These are phyloP conservation scores for Allium cepa DNA, from an alignment of 106 monocot species.

Conservation along the genomic window DNA sequence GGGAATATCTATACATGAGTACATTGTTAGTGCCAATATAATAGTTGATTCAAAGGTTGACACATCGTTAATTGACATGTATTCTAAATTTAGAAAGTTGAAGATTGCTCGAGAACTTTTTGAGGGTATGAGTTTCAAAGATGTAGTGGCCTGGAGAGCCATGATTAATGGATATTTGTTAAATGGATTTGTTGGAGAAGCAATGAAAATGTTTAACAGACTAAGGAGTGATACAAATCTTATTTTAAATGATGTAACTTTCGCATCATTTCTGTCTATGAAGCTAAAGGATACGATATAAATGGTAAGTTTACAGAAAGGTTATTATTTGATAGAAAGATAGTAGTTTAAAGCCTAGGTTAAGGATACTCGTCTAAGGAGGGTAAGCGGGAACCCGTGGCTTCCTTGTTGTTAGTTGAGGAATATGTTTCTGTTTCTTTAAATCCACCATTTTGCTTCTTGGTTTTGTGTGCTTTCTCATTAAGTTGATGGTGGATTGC, in stretches of 20 bases:
- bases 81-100: constrained; percentile 8
- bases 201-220: constrained; percentile 9
- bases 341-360: too few relatives aligned
- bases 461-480: too few relatives aligned
- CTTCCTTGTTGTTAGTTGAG: too few relatives aligned
- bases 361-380: too few relatives aligned
- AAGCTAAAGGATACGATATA: too few relatives aligned
- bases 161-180: constrained; percentile 9
- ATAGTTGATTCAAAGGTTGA: constrained; percentile 1
- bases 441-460: too few relatives aligned
- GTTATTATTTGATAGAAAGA: too few relatives aligned
- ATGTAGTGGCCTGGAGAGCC: constrained; percentile 15
- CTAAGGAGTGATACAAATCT: not conserved
- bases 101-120: constrained; percentile 6
- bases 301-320: too few relatives aligned
- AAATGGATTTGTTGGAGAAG: constrained; percentile 10
- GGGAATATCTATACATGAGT: constrained; percentile 12
- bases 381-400: too few relatives aligned
- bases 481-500: too few relatives aligned
- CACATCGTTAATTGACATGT: constrained; percentile 12
- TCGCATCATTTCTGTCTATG: constrained; percentile 11
- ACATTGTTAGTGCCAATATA: not conserved
- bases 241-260: not conserved
- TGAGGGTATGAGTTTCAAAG: constrained; percentile 8
- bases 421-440: too few relatives aligned